Base-by-base conservation (phyloP, 2,329 filamentous ascomycete species). In the Clonostachys rhizophaga region DNA sequence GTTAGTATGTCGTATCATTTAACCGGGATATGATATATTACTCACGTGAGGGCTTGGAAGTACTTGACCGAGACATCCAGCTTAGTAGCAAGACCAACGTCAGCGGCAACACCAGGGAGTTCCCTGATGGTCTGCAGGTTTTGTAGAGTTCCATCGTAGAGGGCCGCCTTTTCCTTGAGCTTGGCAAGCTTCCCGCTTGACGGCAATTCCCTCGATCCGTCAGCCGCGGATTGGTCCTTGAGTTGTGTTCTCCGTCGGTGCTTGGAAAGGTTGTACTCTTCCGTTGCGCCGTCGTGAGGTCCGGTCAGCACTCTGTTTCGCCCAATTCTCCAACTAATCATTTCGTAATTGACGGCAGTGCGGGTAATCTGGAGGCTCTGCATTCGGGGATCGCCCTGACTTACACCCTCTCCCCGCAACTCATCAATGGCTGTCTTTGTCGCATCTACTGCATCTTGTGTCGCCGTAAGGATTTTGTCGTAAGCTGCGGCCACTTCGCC, bases 341-440 rank as follows among this genome's bases (percentile, higher is more conserved):
- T 83, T 54, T 89, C 89, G 64, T 95, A 97, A 66, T 94, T 95
- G 48, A 97, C 89, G 2, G 92, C 91, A 0, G 95, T 95, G 51
- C 88, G 86, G 5, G 91, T 95, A 49, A 99, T 87, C 55, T 96
- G 91, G 42, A 99, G 72, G 56, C 91, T 85, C 68, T 99, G 94
- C 84, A 99, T 91, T 48, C 90, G 83, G 35, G 82, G 71, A 60
- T 99, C 92, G 48, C 89, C 84, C 62, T 90, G 88, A 18, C 89
- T 80, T 13, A 96, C 81, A 2, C 90, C 88, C 63, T 99, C 94
- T 50, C 80, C 84, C 44, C 82, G 81, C 48, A 96, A 74, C 64
- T 97, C 94, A 54, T 97, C 92, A 50, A 96, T 95, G 11, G 91
- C 91, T 56, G 87, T 84, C 66, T 96, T 95, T 1, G 91, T 94